Conservation (phyloP, 2,329 filamentous ascomycete genomes). For the Ophiocordyceps camponoti-floridani region DNA sequence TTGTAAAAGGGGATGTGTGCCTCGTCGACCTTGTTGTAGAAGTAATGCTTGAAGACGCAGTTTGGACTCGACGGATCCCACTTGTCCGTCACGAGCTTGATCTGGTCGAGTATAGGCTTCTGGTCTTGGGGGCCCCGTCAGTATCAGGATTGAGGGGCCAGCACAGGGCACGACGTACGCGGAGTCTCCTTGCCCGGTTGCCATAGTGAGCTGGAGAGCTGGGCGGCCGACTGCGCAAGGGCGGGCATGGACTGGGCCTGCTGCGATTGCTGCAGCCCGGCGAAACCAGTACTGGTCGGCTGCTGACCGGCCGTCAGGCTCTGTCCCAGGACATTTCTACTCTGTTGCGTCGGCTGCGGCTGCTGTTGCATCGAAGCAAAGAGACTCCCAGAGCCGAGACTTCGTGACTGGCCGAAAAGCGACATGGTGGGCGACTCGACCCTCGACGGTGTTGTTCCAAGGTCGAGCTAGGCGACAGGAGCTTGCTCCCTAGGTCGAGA, state of each 20-base stretch:
- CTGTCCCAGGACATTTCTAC: constrained; percentile 12
- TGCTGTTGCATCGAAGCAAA: constrained; percentile 21
- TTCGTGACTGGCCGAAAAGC: constrained; percentile 22
- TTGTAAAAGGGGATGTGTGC: constrained; percentile 60
- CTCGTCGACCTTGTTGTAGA: constrained; percentile 72
- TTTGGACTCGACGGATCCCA: constrained; percentile 53
- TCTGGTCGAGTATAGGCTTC: constrained; percentile 59
- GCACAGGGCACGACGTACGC: constrained; percentile 17
- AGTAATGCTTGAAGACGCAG: constrained; percentile 66
- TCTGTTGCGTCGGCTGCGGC: constrained; percentile 11
- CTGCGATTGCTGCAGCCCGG: constrained; percentile 16
- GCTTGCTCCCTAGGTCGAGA: background rate
- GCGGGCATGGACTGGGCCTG: constrained; percentile 23
- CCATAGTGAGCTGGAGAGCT: constrained; percentile 32
- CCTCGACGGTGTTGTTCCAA: background rate
- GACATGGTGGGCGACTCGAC: constrained; percentile 10
- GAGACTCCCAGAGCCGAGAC: constrained; percentile 12
- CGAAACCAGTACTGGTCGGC: constrained; percentile 12
- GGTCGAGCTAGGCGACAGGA: constrained; percentile 2
- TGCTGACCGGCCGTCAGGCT: constrained; percentile 18
- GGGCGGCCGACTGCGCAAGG: constrained; percentile 25
- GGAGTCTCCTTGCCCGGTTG: constrained; percentile 31
- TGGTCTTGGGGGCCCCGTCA: constrained; percentile 24
- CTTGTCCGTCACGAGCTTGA: constrained; percentile 50
- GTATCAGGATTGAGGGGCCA: constrained; percentile 2